phyloP scores from a whole-genome alignment of 495 filamentous ascomycete species.

The Beverwykella pulmonaria region DNA sequence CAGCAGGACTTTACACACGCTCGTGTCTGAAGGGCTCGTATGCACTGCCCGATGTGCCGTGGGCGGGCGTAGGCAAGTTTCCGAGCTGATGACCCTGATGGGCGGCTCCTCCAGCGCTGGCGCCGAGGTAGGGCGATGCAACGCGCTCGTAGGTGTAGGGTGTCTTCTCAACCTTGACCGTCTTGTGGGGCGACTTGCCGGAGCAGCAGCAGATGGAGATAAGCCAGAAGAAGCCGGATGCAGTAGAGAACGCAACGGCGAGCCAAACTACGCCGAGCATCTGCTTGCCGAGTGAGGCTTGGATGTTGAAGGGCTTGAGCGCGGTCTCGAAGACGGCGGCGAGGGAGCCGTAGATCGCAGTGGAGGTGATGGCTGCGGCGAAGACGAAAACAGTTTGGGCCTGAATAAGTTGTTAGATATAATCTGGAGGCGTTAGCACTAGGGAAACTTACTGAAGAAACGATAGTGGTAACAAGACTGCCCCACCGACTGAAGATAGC shows the following conservation, averaged over 20 bases:
- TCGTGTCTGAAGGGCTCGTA: slow-evolving; percentile 52
- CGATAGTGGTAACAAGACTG: slow-evolving; percentile 76
- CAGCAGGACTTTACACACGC: slow-evolving; percentile 17
- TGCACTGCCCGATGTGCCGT: slow-evolving; percentile 36
- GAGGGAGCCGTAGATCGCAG: slow-evolving; percentile 54
- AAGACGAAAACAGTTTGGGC: slow-evolving; percentile 57
- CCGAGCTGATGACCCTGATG: slow-evolving; percentile 33
- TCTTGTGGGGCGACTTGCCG: slow-evolving; percentile 45
- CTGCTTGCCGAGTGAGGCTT: slow-evolving; percentile 62
- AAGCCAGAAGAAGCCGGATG: slow-evolving; percentile 80
- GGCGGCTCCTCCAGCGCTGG: not conserved
- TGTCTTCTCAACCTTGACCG: slow-evolving; percentile 45
- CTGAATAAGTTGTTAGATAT: slow-evolving; percentile 35
- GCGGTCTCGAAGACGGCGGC: slow-evolving; percentile 62
- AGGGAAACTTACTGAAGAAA: slow-evolving; percentile 60
- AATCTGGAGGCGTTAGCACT: slow-evolving; percentile 42
- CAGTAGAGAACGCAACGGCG: slow-evolving; percentile 73
- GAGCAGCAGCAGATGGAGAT: slow-evolving; percentile 90
- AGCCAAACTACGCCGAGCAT: slow-evolving; percentile 78
- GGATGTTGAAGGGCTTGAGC: slow-evolving; percentile 67
- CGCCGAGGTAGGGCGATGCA: slow-evolving; percentile 41
- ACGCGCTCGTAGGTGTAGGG: slow-evolving; percentile 52
- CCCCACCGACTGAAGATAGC: slow-evolving; percentile 70
- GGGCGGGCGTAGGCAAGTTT: slow-evolving; percentile 12
- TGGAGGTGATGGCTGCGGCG: slow-evolving; percentile 49